Conservation (phyloP, 306 rosid species). For the Carpinus viminea region DNA sequence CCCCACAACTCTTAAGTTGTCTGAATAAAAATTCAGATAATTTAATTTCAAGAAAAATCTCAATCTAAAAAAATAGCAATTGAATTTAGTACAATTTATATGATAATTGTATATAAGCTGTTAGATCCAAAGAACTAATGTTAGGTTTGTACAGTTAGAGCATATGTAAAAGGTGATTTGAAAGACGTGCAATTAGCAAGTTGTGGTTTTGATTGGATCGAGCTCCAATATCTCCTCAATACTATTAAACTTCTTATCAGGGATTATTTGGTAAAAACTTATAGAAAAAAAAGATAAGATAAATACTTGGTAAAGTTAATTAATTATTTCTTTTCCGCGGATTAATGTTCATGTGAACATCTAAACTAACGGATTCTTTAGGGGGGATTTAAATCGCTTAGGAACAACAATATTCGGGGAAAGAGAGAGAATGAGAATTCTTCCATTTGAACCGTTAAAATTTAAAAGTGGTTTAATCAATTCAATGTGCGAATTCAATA, state of each 20-base stretch:
- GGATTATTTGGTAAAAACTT: neutral
- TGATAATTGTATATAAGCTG: neutral
- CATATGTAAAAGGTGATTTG: neutral
- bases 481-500: too few species aligned
- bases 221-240: neutral
- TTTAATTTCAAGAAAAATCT: too few species aligned
- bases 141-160: neutral
- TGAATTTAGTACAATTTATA: neutral
- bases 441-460: too few species aligned
- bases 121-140: neutral
- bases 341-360: too few species aligned
- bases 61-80: neutral
- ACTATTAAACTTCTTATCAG: neutral
- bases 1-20: too few species aligned
- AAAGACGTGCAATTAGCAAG: constrained; percentile 3
- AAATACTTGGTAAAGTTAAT: neutral
- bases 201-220: neutral
- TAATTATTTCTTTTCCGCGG: neutral
- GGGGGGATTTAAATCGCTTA: too few species aligned
- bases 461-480: too few species aligned
- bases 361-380: too few species aligned
- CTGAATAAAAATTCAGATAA: too few species aligned
- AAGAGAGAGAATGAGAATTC: too few species aligned
- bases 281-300: neutral
- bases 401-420: too few species aligned